Conservation (phyloP, 306 rosid genomes). For the Fagus sylvatica region DNA sequence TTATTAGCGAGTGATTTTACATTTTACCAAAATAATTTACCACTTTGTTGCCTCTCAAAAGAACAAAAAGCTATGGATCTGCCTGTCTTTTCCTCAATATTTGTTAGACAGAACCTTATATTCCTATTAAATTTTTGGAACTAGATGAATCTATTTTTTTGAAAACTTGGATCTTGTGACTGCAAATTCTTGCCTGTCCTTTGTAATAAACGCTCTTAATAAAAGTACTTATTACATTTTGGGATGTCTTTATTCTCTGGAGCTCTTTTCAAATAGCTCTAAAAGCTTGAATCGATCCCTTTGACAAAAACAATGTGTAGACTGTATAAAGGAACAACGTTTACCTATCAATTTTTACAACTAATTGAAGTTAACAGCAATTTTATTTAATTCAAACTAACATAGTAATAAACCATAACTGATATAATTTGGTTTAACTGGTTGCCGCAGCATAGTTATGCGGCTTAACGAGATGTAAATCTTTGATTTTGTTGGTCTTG, state of each 20-base stretch:
- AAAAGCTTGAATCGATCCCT: conserved; percentile 10
- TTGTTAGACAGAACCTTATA: background rate
- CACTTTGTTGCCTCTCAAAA: too few species aligned
- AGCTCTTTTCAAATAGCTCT: conserved; percentile 15
- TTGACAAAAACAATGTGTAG: conserved; percentile 32
- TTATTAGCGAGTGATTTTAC: too few species aligned
- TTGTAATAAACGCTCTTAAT: background rate
- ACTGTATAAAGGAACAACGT: conserved; percentile 7
- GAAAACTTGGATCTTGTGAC: background rate
- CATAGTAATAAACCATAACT: conserved; percentile 3
- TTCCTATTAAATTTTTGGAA: background rate
- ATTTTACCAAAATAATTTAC: too few species aligned
- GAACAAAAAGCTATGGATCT: background rate
- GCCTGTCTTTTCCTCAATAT: background rate
- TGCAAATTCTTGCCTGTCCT: background rate
- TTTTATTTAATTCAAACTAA: conserved; percentile 6
- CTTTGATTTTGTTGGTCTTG: conserved; percentile 7
- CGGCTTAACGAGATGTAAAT: conserved; percentile 13
- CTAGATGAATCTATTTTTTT: background rate
- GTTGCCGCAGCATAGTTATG: conserved; percentile 30
- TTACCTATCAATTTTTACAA: background rate
- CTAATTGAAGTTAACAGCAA: conserved; percentile 27
- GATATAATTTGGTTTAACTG: conserved; percentile 8
- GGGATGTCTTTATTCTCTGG: background rate
- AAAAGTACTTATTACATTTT: background rate